A percentile compares a stretch with the other conserved stretches of the same genome.
Evolutionary conservation across 148 eudicot genomes (phyloP).

Genomic region (Amaranthus cruentus): DNA sequence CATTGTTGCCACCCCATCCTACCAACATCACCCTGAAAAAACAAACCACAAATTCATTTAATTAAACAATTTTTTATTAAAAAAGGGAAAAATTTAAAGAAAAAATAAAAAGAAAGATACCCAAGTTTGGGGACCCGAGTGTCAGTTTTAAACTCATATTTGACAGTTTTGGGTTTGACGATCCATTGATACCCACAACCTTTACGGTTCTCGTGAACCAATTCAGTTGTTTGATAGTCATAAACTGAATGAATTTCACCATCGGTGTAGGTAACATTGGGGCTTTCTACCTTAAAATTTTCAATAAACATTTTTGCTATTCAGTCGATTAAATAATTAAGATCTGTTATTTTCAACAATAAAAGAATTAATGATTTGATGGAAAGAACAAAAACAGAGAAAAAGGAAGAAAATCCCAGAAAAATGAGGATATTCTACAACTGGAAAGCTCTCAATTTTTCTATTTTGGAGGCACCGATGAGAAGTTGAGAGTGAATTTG

Average conservation of each 20-base stretch:
- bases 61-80: neutral
- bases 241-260: constrained; percentile 77
- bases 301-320: constrained; percentile 70
- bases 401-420: neutral
- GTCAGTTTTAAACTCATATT: constrained; percentile 81
- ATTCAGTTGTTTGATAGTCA: constrained; percentile 79
- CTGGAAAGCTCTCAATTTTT: neutral
- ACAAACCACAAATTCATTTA: neutral
- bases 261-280: constrained; percentile 77
- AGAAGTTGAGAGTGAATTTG: neutral
- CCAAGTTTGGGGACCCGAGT: constrained; percentile 84
- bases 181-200: constrained; percentile 82
- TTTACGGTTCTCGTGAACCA: constrained; percentile 76
- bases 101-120: constrained; percentile 21
- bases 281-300: constrained; percentile 83
- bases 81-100: neutral
- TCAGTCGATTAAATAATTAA: neutral
- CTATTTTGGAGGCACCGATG: neutral
- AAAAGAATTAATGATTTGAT: neutral
- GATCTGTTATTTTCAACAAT: constrained; percentile 4
- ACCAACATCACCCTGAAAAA: constrained; percentile 85
- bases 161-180: constrained; percentile 82
- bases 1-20: constrained; percentile 99
- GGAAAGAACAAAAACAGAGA: neutral
- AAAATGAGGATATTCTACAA: neutral